Evolutionary conservation across 2,329 filamentous ascomycete genomes (phyloP).

Genomic region (Akanthomyces lecanii): DNA sequence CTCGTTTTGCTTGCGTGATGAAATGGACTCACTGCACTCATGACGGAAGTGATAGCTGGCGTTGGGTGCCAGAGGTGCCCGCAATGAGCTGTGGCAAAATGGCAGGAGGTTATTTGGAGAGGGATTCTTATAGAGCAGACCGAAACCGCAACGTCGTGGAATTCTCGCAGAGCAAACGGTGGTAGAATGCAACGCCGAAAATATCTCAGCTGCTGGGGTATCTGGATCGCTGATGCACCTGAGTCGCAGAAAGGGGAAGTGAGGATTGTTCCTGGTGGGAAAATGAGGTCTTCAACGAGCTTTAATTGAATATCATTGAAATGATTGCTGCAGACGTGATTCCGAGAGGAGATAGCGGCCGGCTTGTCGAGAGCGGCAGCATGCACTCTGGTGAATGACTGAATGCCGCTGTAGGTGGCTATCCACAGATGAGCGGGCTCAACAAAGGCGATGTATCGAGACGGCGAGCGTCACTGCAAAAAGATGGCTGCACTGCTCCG

Average conservation of each 20-base stretch:
- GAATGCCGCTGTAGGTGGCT: not conserved
- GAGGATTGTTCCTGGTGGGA: not conserved
- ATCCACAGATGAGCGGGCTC: not conserved
- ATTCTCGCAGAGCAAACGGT: not conserved
- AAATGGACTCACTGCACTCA: constrained; percentile 10
- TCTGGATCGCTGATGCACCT: not conserved
- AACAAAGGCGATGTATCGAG: not conserved
- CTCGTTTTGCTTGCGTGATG: not conserved
- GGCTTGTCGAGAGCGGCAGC: not conserved
- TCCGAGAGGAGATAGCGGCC: not conserved
- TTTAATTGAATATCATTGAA: not conserved
- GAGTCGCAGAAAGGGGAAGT: not conserved
- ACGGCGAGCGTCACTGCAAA: not conserved
- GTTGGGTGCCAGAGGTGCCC: not conserved
- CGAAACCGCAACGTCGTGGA: not conserved
- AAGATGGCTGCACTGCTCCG: not conserved
- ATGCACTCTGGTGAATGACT: not conserved
- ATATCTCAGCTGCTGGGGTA: constrained; percentile 9
- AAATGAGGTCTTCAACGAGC: not conserved
- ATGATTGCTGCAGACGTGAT: not conserved
- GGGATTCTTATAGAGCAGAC: not conserved
- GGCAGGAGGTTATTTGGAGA: not conserved
- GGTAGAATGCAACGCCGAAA: not conserved
- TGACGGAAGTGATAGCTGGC: not conserved
- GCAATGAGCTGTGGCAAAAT: not conserved